Evolutionary conservation across 192 early-diverging fungal species (phyloP).

Genomic region (Rhizoclosmatium globosum): DNA sequence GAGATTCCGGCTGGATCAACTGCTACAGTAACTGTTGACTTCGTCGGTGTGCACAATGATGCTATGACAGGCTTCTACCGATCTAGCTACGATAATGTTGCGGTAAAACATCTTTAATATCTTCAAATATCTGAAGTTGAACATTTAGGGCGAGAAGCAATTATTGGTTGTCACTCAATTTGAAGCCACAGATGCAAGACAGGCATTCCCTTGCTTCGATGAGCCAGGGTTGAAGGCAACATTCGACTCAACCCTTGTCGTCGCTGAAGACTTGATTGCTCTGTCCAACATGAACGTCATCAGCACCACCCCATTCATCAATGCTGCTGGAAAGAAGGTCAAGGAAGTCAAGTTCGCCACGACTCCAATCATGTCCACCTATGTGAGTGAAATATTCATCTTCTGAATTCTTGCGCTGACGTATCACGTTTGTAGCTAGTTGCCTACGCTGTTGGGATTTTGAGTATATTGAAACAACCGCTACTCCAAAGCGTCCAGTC

Average conservation of each 20-base stretch:
- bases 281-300: constrained; percentile 93
- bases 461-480: constrained; percentile 85
- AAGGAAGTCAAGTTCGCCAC: constrained; percentile 89
- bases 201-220: constrained; percentile 95
- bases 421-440: too few relatives aligned
- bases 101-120: constrained; percentile 36
- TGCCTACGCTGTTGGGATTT: constrained; percentile 92
- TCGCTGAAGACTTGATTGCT: constrained; percentile 79
- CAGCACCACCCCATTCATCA: constrained; percentile 56
- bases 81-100: constrained; percentile 69
- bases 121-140: not conserved
- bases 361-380: constrained; percentile 95
- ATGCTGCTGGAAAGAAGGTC: constrained; percentile 55
- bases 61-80: constrained; percentile 97
- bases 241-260: constrained; percentile 88
- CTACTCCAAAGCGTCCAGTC: constrained; percentile 65
- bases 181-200: constrained; percentile 89
- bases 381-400: constrained; percentile 39
- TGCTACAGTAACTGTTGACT: constrained; percentile 53
- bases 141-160: constrained; percentile 28
- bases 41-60: constrained; percentile 69
- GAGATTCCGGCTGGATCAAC: constrained; percentile 54
- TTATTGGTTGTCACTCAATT: constrained; percentile 95
- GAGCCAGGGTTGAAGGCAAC: constrained; percentile 96
- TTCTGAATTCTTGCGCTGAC: too few relatives aligned